Base-by-base conservation (phyloP, 305 asterid genomes). In the Stenogyne calaminthoides region DNA sequence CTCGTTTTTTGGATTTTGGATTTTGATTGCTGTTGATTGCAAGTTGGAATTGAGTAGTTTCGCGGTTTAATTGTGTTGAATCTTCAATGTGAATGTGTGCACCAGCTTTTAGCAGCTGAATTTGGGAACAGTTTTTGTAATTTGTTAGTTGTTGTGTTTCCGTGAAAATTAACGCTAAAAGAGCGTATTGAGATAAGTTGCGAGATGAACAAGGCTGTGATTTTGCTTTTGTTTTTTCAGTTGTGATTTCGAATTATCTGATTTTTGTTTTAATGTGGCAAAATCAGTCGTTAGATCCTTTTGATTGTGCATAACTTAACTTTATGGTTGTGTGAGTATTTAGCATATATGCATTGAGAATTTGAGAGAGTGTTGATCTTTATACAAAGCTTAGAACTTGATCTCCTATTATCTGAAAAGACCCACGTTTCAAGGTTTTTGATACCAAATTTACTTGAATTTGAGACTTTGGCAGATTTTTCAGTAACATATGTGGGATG, bases 41-140 rank as follows among this genome's bases (percentile, higher is more conserved):
- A 16, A 47, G 73, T 32, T 65, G 62, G 70, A 52, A 73, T 65
- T 74, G 7, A 56, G 78, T 42, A 32, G 46, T 73, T 66, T 9
- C 12, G 52, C 49, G 67, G 36, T 76, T 72, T 56, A 40, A 44
- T 12, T 56, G 0, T 19, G 6, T 3, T 54, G 9, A 7, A 55
- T 60, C 46, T 60, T 3, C 69, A 37, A 52, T 69, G 81, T 67
- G 57, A 77, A 70, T 64, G 77, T 57, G 32, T 32, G 78, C 58
- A 80, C 77, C 59, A 80, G 81, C 71, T 62, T 77, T 55, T 55
- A 76, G 58, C 78, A 76, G 84, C 84, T 69, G 73, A 68, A 52
- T 47, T 16, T 57, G 2, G 22, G n/a, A 70, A 3, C 22, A 54
- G 20, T 69, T 70, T 64, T 22, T 42, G 70, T 47, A 25, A 58